Base-by-base conservation (phyloP, 208 protist species). In the Wallacemonas sp. region DNA sequence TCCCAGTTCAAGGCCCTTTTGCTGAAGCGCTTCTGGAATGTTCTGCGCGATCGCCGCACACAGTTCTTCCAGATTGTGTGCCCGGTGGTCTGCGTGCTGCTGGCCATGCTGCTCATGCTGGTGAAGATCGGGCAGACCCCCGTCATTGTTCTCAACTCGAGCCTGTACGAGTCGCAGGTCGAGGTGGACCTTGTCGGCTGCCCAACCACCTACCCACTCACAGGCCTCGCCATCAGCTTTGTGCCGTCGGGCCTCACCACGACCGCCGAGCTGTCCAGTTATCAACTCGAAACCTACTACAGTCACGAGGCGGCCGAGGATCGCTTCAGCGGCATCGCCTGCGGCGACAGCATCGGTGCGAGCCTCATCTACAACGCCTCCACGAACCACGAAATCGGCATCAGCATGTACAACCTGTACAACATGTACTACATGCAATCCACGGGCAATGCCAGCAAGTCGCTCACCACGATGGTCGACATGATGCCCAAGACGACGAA, bases 31-130 rank as follows among this genome's bases (percentile, higher is more conserved):
- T 65, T 80, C 11, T 68, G 74, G 61, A 81, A 74, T 55, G 60
- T 75, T 32, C 55, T 88, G 55, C 78, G 87, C 27, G 85, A 95
- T 62, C 74, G 74, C 57, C 76, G 83, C 49, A 90, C 79, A 36
- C 80, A 84, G 61, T 87, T 75, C 44, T 78, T 94, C 44, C 88
- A 94, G 61, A 72, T 94, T 47, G 41, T 88, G 4, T 87, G 82
- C 70, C 88, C 85, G 3, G 78, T 90, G 16, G 30, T 81, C 41
- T 83, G 75, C 67, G 61, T 92, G 33, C 43, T 90, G 30, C 62
- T 94, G n/a, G 88, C 85, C 8, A 84, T 92, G 77, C 63, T 94
- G 32, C 72, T 92, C 1, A 85, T 70, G 58, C 75, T 81, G 14
- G 61, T 93, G 32, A 76, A 77, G 56, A 70, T 87, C 36, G 69